Conservation (phyloP, 177 flowering plant genomes). For the Tripterygium wilfordii region DNA sequence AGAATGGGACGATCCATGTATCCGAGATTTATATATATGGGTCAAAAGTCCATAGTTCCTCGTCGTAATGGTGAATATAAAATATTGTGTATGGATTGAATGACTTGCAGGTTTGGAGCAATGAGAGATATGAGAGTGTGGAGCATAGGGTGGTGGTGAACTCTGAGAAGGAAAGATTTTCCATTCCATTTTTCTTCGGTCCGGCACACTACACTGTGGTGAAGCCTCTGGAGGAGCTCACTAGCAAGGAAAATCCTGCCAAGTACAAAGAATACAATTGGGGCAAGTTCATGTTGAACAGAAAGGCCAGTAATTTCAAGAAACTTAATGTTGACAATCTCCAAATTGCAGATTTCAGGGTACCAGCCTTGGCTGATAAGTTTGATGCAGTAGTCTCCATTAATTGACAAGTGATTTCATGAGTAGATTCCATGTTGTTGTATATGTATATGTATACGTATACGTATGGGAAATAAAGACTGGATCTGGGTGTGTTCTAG, state of each 20-base stretch:
- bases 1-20: too few relatives aligned
- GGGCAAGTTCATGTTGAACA: constrained; percentile 38
- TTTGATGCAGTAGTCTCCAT: too few relatives aligned
- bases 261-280: constrained; percentile 45
- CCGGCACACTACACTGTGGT: constrained; percentile 47
- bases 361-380: too few relatives aligned
- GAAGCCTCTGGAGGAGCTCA: constrained; percentile 71
- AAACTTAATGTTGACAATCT: constrained; percentile 52
- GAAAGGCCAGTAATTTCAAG: constrained; percentile 46
- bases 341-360: constrained; percentile 37
- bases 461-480: too few relatives aligned
- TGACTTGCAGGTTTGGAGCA: constrained; percentile 85
- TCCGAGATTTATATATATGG: too few relatives aligned
- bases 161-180: constrained; percentile 60
- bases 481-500: too few relatives aligned
- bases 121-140: constrained; percentile 70
- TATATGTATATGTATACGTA: too few relatives aligned
- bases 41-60: too few relatives aligned
- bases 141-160: constrained; percentile 83
- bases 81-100: too few relatives aligned
- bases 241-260: constrained; percentile 32
- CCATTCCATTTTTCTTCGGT: constrained; percentile 65
- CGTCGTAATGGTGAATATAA: too few relatives aligned
- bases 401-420: too few relatives aligned
- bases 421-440: too few relatives aligned